These are phyloP conservation scores for Kodamaea kakaduensis DNA, from an alignment of 805 yeast genomes.

Conservation along the genomic window DNA sequence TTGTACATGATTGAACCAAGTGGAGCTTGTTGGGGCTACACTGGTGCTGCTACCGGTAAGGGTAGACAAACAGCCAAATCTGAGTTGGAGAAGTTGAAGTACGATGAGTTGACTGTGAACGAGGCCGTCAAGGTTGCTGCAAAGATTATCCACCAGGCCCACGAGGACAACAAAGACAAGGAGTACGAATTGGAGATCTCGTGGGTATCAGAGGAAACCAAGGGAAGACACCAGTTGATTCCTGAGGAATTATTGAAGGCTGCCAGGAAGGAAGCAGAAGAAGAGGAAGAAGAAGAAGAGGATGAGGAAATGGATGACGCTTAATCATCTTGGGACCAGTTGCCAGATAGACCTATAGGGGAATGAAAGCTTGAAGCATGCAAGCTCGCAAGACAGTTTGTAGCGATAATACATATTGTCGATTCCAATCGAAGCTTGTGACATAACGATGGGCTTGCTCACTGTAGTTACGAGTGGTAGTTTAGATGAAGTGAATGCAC, in stretches of 20 bases:
- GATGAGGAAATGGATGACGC: constrained; percentile 50
- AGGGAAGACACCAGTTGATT: constrained; percentile 73
- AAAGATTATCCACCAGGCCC: constrained; percentile 86
- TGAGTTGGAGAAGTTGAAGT: constrained; percentile 86
- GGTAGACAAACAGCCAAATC: constrained; percentile 98
- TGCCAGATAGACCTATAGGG: too few species aligned
- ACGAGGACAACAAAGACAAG: constrained; percentile 96
- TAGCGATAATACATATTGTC: too few species aligned
- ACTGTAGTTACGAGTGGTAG: too few species aligned
- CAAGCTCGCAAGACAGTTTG: too few species aligned
- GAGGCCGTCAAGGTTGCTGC: constrained; percentile 95
- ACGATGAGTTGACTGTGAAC: constrained; percentile 60
- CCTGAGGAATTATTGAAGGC: constrained; percentile 77
- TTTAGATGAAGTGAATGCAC: too few species aligned
- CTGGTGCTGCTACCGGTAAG: constrained; percentile 96
- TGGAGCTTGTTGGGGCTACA: constrained; percentile 96
- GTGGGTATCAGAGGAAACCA: constrained; percentile 81
- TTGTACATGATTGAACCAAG: constrained; percentile 96
- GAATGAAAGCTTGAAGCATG: too few species aligned
- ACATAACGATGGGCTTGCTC: too few species aligned
- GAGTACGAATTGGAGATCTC: constrained; percentile 93
- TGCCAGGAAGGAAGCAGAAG: constrained; percentile 80
- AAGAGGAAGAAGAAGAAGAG: constrained; percentile 74
- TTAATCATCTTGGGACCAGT: too few species aligned
- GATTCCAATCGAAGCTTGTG: too few species aligned